phyloP scores from a whole-genome alignment of 495 filamentous ascomycete species.

The Xylaria scruposa region DNA sequence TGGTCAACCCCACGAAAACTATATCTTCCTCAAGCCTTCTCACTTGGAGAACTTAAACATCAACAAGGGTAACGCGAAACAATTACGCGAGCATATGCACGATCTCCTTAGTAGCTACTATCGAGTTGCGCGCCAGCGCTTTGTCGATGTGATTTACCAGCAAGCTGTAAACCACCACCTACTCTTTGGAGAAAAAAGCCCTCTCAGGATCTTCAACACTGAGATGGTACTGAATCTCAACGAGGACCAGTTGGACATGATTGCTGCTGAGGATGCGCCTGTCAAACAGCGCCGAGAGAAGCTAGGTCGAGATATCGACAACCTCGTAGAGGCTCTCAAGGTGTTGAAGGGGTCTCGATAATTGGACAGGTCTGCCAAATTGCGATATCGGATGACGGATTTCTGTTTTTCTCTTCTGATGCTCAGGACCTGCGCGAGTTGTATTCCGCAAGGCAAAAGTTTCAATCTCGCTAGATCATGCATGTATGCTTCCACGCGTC shows the following conservation, averaged over 20 bases:
- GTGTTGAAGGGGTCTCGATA: conserved; percentile 30
- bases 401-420: not conserved
- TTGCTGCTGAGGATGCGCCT: conserved; percentile 44
- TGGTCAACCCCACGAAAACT: not conserved
- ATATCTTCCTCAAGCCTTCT: conserved; percentile 15
- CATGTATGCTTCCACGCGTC: not conserved
- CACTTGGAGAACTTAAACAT: conserved; percentile 32
- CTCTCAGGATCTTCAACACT: conserved; percentile 39
- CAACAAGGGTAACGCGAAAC: conserved; percentile 54
- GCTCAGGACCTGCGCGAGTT: not conserved
- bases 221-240: conserved; percentile 40
- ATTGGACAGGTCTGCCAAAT: not conserved
- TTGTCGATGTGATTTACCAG: conserved; percentile 61
- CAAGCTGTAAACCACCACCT: conserved; percentile 45
- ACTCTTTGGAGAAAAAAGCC: conserved; percentile 38
- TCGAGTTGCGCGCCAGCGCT: conserved; percentile 59
- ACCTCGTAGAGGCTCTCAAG: conserved; percentile 33
- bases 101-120: conserved; percentile 66
- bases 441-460: not conserved
- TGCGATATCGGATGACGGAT: not conserved
- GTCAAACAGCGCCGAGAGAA: conserved; percentile 36
- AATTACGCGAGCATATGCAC: conserved; percentile 60
- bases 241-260: conserved; percentile 42
- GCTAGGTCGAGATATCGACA: conserved; percentile 35
- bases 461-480: no score